Evolutionary conservation across 1,139 yeast species (phyloP).

Genomic region (Lizanozyma gosingica): DNA sequence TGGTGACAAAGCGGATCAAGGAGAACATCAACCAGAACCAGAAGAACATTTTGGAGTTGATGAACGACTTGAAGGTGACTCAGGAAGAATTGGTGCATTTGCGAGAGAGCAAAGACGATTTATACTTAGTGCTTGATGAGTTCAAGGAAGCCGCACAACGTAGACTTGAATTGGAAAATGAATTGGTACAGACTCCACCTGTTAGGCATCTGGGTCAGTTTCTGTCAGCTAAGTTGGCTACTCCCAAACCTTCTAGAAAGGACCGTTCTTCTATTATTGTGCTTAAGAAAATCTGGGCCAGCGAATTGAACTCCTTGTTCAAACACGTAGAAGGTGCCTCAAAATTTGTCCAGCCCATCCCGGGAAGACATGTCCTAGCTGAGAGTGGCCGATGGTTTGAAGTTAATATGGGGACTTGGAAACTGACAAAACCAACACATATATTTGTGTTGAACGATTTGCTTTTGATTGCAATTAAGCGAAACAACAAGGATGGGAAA

Average conservation of each 20-base stretch:
- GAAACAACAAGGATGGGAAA: conserved; percentile 20
- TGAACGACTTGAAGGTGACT: conserved; percentile 54
- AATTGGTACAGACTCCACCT: conserved; percentile 7
- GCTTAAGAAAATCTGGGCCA: conserved; percentile 75
- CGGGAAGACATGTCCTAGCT: conserved; percentile 74
- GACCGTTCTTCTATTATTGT: conserved; percentile 67
- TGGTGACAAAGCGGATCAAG: conserved; percentile 58
- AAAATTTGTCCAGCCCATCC: conserved; percentile 63
- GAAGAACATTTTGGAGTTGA: conserved; percentile 60
- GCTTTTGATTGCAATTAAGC: conserved; percentile 63
- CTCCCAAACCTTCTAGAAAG: conserved; percentile 19
- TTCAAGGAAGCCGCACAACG: conserved; percentile 65
- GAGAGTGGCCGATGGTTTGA: conserved; percentile 87
- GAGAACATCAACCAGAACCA: conserved; percentile 62
- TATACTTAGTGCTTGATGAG: conserved; percentile 55
- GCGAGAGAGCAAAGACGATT: conserved; percentile 50
- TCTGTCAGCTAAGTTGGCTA: conserved; percentile 7
- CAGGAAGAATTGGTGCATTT: conserved; percentile 56
- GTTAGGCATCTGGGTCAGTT: conserved; percentile 2
- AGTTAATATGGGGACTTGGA: conserved; percentile 80
- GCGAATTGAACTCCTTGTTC: conserved; percentile 61
- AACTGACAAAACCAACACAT: conserved; percentile 69
- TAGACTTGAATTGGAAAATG: conserved; percentile 37
- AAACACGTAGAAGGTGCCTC: conserved; percentile 89
- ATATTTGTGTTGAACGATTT: conserved; percentile 73